Evolutionary conservation across 2,329 filamentous ascomycete species (phyloP).

Genomic region (Calonectria fujianensis): DNA sequence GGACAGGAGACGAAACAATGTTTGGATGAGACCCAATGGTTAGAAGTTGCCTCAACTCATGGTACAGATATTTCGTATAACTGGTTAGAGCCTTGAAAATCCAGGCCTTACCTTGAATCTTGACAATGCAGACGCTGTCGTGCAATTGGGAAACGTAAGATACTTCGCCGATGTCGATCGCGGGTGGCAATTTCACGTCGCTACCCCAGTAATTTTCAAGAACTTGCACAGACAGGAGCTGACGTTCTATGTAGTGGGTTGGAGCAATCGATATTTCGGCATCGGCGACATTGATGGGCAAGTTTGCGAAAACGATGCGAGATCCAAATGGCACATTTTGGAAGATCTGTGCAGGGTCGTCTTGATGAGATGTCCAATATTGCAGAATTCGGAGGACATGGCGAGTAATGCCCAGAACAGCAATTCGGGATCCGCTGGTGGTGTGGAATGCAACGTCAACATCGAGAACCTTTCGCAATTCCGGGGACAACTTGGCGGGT

Average conservation of each 20-base stretch:
- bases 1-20: slow-evolving; percentile 70
- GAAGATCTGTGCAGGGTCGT: slow-evolving; percentile 62
- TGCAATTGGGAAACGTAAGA: slow-evolving; percentile 72
- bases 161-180: slow-evolving; percentile 70
- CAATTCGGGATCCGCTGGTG: slow-evolving; percentile 69
- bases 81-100: slow-evolving; percentile 76
- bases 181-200: slow-evolving; percentile 64
- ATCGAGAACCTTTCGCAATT: slow-evolving; percentile 67
- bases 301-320: slow-evolving; percentile 71
- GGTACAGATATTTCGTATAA: slow-evolving; percentile 76
- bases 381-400: slow-evolving; percentile 74
- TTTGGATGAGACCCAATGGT: slow-evolving; percentile 71
- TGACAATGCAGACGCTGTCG: slow-evolving; percentile 75
- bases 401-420: slow-evolving; percentile 69
- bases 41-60: slow-evolving; percentile 75
- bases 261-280: slow-evolving; percentile 68
- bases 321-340: slow-evolving; percentile 73
- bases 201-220: slow-evolving; percentile 67
- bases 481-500: slow-evolving; percentile 62
- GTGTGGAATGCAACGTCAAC: slow-evolving; percentile 73
- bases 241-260: slow-evolving; percentile 72
- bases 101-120: slow-evolving; percentile 64
- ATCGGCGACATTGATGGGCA: slow-evolving; percentile 68
- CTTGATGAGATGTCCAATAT: slow-evolving; percentile 65
- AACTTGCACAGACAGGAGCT: slow-evolving; percentile 66